Evolutionary conservation across 257 asterid genomes (phyloP).

Genomic region (Verbena officinalis): DNA sequence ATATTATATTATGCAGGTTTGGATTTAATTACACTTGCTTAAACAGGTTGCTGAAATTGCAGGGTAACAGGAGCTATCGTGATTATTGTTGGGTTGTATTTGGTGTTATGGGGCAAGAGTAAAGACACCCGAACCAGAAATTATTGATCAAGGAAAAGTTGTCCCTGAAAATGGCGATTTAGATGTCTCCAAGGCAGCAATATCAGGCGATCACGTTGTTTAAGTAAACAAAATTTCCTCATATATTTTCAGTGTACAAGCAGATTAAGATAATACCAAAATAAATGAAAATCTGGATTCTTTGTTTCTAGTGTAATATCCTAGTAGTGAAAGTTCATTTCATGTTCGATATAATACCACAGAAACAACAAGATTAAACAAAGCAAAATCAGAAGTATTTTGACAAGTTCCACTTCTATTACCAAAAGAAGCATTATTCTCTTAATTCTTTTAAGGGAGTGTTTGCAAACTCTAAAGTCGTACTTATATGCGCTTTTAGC

Average conservation of each 20-base stretch:
- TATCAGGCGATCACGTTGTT: constrained; percentile 21
- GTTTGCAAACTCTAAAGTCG: no score
- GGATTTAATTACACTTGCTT: background rate
- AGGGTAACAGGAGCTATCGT: constrained; percentile 53
- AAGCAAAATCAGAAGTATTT: constrained; percentile 15
- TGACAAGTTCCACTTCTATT: constrained; percentile 27
- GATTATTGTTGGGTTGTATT: constrained; percentile 50
- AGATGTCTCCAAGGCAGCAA: constrained; percentile 11
- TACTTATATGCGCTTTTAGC: no score
- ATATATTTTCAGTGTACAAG: background rate
- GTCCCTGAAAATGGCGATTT: constrained; percentile 1
- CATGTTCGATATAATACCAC: constrained; percentile 5
- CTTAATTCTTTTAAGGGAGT: no score
- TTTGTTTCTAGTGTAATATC: no score
- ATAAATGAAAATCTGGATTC: background rate
- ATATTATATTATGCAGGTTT: background rate
- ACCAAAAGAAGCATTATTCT: no score
- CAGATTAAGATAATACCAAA: background rate
- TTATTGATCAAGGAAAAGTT: background rate
- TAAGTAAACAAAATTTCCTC: constrained; percentile 22
- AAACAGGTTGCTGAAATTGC: constrained; percentile 23
- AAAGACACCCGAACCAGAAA: constrained; percentile 35
- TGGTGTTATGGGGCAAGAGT: constrained; percentile 56
- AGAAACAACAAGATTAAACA: constrained; percentile 15
- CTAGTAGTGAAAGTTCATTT: background rate